phyloP scores from a whole-genome alignment of 768 basidiomycete genomes.

The Trametes sanguinea region DNA sequence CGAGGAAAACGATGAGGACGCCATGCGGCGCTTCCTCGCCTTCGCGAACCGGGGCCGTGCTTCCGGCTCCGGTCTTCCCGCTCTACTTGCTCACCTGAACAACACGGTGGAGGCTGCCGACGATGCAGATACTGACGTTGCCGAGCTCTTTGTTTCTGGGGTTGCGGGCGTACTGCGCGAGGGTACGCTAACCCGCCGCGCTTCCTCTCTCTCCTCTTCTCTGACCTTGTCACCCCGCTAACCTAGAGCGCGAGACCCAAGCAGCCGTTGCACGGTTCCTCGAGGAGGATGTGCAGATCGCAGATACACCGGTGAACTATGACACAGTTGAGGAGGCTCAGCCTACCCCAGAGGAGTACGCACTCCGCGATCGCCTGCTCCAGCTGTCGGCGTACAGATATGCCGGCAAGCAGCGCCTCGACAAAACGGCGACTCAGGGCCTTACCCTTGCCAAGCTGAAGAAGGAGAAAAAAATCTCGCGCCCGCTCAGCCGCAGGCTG shows the following conservation, averaged over 20 bases:
- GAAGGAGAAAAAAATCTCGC: not conserved
- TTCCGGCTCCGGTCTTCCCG: constrained; percentile 5
- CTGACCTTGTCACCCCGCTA: too few species aligned
- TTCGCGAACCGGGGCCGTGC: constrained; percentile 10
- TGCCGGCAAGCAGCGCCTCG: not conserved
- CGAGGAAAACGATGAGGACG: not conserved
- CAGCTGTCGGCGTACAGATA: not conserved
- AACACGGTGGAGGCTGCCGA: constrained; percentile 3
- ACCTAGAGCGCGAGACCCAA: not conserved
- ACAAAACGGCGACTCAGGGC: not conserved
- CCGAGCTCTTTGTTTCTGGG: not conserved
- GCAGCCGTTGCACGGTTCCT: not conserved
- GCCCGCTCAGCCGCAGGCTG: too few species aligned
- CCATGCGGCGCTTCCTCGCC: constrained; percentile 5
- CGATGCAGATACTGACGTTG: not conserved
- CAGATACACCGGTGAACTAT: too few species aligned
- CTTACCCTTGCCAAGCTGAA: not conserved
- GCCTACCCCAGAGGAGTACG: too few species aligned
- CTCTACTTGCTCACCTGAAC: not conserved
- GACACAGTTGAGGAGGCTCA: too few species aligned
- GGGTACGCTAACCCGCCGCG: not conserved
- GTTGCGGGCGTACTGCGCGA: not conserved
- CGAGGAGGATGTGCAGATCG: not conserved
- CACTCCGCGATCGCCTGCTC: too few species aligned
- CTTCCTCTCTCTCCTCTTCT: too few species aligned